Evolutionary conservation across 495 filamentous ascomycete species (phyloP), one percentile per base, ranked within the genome.

Genomic region (Xylaria flabelliformis): DNA sequence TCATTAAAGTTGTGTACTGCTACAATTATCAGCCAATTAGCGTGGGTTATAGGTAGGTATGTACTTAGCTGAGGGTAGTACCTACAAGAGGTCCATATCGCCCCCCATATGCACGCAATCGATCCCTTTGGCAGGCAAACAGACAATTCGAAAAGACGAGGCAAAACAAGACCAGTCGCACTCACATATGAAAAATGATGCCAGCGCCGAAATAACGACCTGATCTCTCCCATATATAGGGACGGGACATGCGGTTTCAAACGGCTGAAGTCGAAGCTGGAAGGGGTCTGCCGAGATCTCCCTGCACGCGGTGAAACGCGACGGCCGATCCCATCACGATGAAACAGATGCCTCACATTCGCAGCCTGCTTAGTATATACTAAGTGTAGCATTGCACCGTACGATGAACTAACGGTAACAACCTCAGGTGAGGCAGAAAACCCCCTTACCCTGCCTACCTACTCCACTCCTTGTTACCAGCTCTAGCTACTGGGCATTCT

Each of bases 301-400:
- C 59, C 59, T 62, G 61, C 39, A 29, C 61, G 36, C 21, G 21
- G 61, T 64, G 61, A 64, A 64, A 64, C 61, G 26, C 8, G 61
- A 64, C 6, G 61, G 39, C 61, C 44, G 61, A 64, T 64, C 34
- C 34, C 36, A 62, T 62, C 34, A 10, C 36, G 59, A 39, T 62
- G 59, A 62, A 62, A 62, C 59, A 41, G 59, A 59, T 59, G 55
- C 55, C 59, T 62, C 36, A 41, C 59, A 13, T 19, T n/a, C 36
- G 10, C n/a, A 26, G n/a, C 46, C 46, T 51, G 51, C 51, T 42
- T 42, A 29, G 26, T 29, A 29, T 29, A n/a, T n/a, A n/a, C n/a
- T n/a, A 42, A 13, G 39, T 13, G 13, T 42, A 42, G 39, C 39
- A 42, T 42, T 7, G 17, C 55, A 59, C 55, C 55, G 55, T 59